Percentiles rank a stretch among this genome's conserved stretches.
phyloP scores from a whole-genome alignment of 1,284 basidiomycete species.

The Sphagnurus paluster region DNA sequence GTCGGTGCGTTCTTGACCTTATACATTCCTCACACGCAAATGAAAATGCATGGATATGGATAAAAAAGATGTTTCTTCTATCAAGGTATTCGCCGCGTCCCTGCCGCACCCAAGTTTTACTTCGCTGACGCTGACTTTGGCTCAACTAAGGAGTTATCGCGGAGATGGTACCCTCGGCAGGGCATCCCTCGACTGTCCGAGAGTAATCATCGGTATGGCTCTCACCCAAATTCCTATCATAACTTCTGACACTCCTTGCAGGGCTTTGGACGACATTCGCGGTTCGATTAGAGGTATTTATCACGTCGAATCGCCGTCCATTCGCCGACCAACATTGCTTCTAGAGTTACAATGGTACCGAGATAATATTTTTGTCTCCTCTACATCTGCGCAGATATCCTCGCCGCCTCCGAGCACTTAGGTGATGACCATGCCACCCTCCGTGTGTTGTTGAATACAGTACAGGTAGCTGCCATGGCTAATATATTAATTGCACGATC shows the following conservation, averaged over 20 bases:
- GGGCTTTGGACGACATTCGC: slow-evolving; percentile 77
- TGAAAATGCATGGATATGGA: slow-evolving; percentile 1
- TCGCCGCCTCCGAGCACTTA: background rate
- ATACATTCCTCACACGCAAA: slow-evolving; percentile 11
- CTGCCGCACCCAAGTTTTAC: background rate
- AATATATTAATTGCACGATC: slow-evolving; percentile 6
- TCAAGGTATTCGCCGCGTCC: slow-evolving; percentile 55
- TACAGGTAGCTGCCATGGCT: slow-evolving; percentile 1
- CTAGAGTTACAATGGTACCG: slow-evolving; percentile 65
- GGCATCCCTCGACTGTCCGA: slow-evolving; percentile 31
- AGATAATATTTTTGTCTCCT: slow-evolving; percentile 51
- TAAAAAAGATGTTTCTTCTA: slow-evolving; percentile 69
- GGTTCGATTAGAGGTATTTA: slow-evolving; percentile 68
- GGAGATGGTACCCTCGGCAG: slow-evolving; percentile 67
- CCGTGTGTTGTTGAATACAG: background rate
- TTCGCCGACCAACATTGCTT: background rate
- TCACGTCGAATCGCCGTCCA: background rate
- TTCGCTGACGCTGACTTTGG: slow-evolving; percentile 3
- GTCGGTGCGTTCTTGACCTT: slow-evolving; percentile 52
- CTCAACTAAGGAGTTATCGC: slow-evolving; percentile 76
- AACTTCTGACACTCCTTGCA: slow-evolving; percentile 25
- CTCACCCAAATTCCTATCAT: background rate
- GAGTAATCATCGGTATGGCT: slow-evolving; percentile 50
- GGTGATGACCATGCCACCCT: background rate
- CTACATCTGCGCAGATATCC: slow-evolving; percentile 16